Percentiles rank a stretch among this genome's conserved stretches.
phyloP scores from a whole-genome alignment of 2,329 filamentous ascomycete genomes.

The Phialocephala subalpina region DNA sequence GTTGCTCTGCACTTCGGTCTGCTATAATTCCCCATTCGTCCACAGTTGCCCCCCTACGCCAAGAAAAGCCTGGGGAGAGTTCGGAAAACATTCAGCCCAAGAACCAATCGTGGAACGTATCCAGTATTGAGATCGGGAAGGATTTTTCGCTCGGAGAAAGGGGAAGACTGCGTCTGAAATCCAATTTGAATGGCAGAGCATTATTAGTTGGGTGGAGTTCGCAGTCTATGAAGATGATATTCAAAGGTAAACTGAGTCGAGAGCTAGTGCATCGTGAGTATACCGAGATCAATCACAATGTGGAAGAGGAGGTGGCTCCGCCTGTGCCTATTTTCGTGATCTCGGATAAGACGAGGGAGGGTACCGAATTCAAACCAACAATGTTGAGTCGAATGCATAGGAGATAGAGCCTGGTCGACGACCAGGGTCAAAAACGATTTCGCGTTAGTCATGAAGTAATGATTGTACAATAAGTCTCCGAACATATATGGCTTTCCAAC shows the following conservation, averaged over 20 bases:
- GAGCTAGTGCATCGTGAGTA: constrained; percentile 15
- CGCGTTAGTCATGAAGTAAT: no score
- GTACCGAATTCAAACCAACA: not conserved
- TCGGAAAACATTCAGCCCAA: not conserved
- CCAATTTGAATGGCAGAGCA: not conserved
- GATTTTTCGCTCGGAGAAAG: constrained; percentile 9
- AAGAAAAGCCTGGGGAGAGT: not conserved
- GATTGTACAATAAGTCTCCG: no score
- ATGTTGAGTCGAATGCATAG: not conserved
- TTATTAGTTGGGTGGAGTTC: constrained; percentile 12
- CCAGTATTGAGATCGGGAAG: not conserved
- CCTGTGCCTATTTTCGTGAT: constrained; percentile 18
- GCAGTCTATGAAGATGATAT: not conserved
- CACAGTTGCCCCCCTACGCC: not conserved
- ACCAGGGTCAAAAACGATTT: no score
- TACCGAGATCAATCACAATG: constrained; percentile 14
- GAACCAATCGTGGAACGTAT: not conserved
- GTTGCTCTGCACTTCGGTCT: constrained; percentile 18
- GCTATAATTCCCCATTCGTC: constrained; percentile 9
- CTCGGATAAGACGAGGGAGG: constrained; percentile 4
- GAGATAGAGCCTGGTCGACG: not conserved
- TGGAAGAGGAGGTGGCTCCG: not conserved
- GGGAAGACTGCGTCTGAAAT: constrained; percentile 5
- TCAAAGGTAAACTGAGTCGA: not conserved
- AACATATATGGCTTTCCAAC: no score